A percentile compares a stretch with the other conserved stretches of the same genome.
These are phyloP conservation scores for Amanita pseudoporphyria DNA, from an alignment of 768 basidiomycete genomes.

Conservation along the genomic window DNA sequence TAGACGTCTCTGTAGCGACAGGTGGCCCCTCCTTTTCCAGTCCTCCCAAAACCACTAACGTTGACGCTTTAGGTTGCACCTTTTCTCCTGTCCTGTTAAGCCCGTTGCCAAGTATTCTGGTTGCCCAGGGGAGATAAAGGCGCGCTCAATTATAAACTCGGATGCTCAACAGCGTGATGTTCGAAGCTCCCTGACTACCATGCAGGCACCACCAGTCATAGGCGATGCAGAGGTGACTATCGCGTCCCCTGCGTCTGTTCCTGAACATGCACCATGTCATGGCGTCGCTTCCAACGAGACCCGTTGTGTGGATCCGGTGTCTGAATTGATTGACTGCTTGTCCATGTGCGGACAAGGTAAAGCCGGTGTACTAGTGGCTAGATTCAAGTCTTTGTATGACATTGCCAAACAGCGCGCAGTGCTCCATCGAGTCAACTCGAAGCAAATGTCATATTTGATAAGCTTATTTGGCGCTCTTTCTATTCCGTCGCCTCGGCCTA, in stretches of 20 bases:
- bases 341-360: background rate
- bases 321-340: background rate
- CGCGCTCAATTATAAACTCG: background rate
- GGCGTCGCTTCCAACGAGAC: too few species aligned
- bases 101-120: background rate
- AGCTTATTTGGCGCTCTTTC: conserved; percentile 43
- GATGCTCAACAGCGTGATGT: background rate
- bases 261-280: too few species aligned
- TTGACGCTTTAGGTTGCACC: background rate
- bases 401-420: conserved; percentile 23
- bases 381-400: conserved; percentile 30
- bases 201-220: background rate
- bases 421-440: conserved; percentile 23
- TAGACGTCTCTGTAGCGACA: conserved; percentile 13
- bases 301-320: background rate
- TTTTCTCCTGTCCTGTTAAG: too few species aligned
- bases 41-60: conserved; percentile 7
- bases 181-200: background rate
- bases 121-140: background rate
- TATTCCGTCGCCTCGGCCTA: conserved; percentile 15
- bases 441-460: conserved; percentile 32
- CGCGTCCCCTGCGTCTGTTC: background rate
- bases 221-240: background rate
- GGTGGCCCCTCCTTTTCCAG: conserved; percentile 13
- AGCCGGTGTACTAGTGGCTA: conserved; percentile 19